These are phyloP conservation scores for Lasiosphaeria ovina DNA, from an alignment of 495 filamentous ascomycete species.

Conservation along the genomic window DNA sequence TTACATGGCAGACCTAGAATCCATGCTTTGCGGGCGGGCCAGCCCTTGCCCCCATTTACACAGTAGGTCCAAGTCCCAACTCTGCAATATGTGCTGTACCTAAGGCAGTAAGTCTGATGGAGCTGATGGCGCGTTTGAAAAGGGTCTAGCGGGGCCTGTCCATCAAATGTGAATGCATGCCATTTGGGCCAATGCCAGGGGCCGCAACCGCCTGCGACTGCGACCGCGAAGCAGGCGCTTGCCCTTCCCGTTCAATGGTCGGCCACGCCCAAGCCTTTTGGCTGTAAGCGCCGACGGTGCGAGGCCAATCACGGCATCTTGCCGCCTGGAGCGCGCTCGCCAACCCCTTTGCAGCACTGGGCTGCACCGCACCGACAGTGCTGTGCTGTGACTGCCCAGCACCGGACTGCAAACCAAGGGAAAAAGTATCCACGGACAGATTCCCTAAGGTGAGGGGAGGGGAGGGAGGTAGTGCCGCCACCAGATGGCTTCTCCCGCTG, in stretches of 20 bases:
- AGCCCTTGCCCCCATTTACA: too few relatives aligned
- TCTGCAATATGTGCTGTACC: too few relatives aligned
- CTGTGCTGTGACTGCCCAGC: too few relatives aligned
- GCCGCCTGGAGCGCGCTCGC: conserved; percentile 3
- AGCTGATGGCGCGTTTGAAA: not conserved
- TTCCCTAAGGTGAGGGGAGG: too few relatives aligned
- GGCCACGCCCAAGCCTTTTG: conserved; percentile 11
- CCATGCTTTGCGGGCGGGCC: too few relatives aligned
- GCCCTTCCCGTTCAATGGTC: conserved; percentile 24
- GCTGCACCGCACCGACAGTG: too few relatives aligned
- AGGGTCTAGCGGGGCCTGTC: not conserved
- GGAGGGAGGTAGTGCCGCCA: not conserved
- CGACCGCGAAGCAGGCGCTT: conserved; percentile 26
- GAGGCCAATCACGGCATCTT: conserved; percentile 31
- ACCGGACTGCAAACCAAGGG: too few relatives aligned
- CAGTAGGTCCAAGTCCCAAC: too few relatives aligned
- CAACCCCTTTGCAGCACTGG: not conserved
- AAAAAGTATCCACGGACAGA: too few relatives aligned
- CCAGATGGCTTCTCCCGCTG: not conserved
- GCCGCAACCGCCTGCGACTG: conserved; percentile 21
- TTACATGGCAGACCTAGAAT: too few relatives aligned
- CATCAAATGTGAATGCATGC: conserved; percentile 12
- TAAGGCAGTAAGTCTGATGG: not conserved
- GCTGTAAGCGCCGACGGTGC: conserved; percentile 29
- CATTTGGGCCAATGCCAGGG: conserved; percentile 18